A percentile compares a stretch with the other conserved stretches of the same genome.
These are phyloP conservation scores for Auriscalpium microsporum DNA, from an alignment of 768 basidiomycete species.

Conservation along the genomic window DNA sequence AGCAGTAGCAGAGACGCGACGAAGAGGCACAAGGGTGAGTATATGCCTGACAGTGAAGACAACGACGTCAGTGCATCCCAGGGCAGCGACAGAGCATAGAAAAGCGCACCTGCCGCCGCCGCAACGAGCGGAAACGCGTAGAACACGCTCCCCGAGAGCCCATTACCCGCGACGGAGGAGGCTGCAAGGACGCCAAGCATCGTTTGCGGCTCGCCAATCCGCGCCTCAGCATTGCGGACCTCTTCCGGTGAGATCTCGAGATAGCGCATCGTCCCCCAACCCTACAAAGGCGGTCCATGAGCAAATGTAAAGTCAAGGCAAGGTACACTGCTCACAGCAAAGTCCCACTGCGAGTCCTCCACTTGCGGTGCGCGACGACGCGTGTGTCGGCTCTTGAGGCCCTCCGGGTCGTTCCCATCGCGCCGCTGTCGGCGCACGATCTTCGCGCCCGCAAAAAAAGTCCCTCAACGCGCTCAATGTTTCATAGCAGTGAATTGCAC, in stretches of 20 bases:
- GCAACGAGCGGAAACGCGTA: slow-evolving; percentile 13
- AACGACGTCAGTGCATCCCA: background rate
- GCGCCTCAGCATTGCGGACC: slow-evolving; percentile 3
- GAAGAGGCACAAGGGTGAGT: slow-evolving; percentile 14
- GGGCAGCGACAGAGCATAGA: background rate
- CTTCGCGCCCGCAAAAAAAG: background rate
- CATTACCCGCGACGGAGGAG: slow-evolving; percentile 13
- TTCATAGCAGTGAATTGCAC: background rate
- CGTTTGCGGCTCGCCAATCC: background rate
- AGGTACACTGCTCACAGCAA: background rate
- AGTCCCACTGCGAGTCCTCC: slow-evolving; percentile 10
- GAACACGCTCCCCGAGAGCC: slow-evolving; percentile 12
- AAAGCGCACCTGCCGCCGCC: slow-evolving; percentile 3
- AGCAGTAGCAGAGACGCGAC: slow-evolving; percentile 11
- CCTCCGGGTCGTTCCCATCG: slow-evolving; percentile 3
- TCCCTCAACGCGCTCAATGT: background rate
- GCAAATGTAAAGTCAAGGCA: background rate
- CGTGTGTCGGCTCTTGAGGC: slow-evolving; percentile 10
- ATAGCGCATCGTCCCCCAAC: slow-evolving; percentile 15
- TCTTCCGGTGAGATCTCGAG: slow-evolving; percentile 8
- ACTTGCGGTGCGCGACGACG: slow-evolving; percentile 7
- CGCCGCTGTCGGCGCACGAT: slow-evolving; percentile 13
- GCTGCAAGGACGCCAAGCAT: slow-evolving; percentile 10
- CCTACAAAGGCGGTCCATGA: background rate
- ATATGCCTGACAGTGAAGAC: slow-evolving; percentile 9